Conservation (phyloP, 2,329 filamentous ascomycete species). For the Cladobotryum protrusum region DNA sequence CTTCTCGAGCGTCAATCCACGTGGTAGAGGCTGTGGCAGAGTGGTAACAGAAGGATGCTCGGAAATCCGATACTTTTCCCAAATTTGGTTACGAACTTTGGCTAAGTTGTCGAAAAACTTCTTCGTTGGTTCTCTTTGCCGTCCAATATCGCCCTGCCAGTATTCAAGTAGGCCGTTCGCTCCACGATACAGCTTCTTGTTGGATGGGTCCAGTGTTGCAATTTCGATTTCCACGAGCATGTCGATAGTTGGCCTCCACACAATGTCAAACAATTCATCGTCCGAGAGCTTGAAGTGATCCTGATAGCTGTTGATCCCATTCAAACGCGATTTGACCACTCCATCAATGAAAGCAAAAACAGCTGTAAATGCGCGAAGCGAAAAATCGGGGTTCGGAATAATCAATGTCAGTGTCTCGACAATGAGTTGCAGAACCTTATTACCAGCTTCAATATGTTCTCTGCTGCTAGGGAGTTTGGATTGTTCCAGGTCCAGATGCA, state of each 20-base stretch:
- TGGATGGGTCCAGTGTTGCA: not conserved
- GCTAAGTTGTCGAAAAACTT: conserved; percentile 2
- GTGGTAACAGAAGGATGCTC: conserved; percentile 3
- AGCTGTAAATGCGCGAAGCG: not conserved
- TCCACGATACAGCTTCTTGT: not conserved
- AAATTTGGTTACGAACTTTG: not conserved
- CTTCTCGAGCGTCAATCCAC: conserved; percentile 3
- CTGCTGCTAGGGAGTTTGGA: not conserved
- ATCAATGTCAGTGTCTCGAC: conserved; percentile 3
- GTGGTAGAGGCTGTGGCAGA: conserved; percentile 1
- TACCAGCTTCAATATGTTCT: not conserved
- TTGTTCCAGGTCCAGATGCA: not conserved
- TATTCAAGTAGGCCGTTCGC: not conserved
- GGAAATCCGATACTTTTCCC: not conserved
- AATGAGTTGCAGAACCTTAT: not conserved
- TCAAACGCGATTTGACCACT: not conserved
- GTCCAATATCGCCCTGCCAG: not conserved
- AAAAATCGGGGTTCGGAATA: conserved; percentile 4
- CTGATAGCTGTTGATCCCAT: conserved; percentile 1
- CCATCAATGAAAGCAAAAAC: not conserved
- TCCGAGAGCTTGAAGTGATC: conserved; percentile 1
- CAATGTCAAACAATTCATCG: not conserved
- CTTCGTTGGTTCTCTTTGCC: not conserved
- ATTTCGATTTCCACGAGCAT: conserved; percentile 1
- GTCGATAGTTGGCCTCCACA: conserved; percentile 6